Evolutionary conservation across 164 flowering plant genomes (phyloP), one percentile per base, ranked within the genome.

Genomic region (Cinnamomum chago): DNA sequence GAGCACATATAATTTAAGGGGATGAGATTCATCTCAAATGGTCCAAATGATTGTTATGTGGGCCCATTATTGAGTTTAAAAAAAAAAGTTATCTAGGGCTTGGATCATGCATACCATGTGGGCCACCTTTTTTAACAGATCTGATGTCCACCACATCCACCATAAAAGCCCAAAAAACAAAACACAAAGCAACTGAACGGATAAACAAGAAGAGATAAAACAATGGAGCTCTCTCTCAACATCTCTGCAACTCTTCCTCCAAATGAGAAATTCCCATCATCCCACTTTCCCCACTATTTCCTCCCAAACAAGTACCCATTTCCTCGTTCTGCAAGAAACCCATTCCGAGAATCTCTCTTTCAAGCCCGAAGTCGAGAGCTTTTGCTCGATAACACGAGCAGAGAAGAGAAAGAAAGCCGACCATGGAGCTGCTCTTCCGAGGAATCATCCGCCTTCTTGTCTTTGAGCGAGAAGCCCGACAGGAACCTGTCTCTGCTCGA

Each of bases 391-490:
- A 14, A 55, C 11, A 13, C 28, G 7, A 73, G 76, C 62, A 50
- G 33, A 76, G 71, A 67, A 6, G 80, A 73, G 7, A 65, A 35
- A 30, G 71, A 68, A 5, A 67, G 20, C 64, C 30, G 62, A 10
- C 70, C 58, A 33, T 75, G 24, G 30, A 47, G 58, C 78, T 74
- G 58, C 20, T 68, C 79, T 23, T 76, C 78, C 18, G 88, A 84
- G 2, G 88, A 83, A 0, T 28, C 72, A 0, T 28, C 72, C 50
- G 22, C 79, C 9, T 77, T 85, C 22, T 80, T 93, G 55, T 93
- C 99, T 6, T 78, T 95, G 80, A 90, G 81, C 55, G 88, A 73
- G 72, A 95, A 93, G 81, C 99, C 99, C 0, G 95, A 90, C 73
- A 82, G 98, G 78, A 90, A 79, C 80, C 71, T 83, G 85, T 85